Conservation (phyloP, 2,329 filamentous ascomycete species). For the Erysiphe pulchra region DNA sequence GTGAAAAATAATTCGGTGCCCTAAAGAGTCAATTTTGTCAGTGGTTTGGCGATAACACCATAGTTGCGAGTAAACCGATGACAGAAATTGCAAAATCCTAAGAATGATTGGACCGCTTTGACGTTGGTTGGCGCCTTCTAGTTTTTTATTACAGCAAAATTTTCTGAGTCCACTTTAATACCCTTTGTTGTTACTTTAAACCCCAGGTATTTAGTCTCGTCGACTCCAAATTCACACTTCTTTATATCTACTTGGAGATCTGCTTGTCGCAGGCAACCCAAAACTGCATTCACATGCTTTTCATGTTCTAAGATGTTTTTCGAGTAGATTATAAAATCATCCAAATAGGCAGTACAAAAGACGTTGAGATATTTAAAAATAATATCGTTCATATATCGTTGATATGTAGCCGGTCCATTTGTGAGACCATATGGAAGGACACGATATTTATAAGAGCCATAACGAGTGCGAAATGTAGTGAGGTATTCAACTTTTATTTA, state of each 20-base stretch:
- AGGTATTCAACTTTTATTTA: not conserved
- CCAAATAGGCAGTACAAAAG: conserved; percentile 1
- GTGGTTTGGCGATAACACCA: no score
- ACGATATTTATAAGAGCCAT: conserved; percentile 1
- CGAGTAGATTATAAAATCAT: conserved; percentile 3
- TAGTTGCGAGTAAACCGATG: no score
- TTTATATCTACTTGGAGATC: conserved; percentile 1
- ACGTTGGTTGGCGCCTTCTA: not conserved
- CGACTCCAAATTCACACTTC: conserved; percentile 1
- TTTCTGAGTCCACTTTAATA: no score
- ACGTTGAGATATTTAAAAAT: conserved; percentile 1
- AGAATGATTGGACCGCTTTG: not conserved
- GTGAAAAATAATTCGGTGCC: no score
- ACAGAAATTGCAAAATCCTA: no score
- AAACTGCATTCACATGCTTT: conserved; percentile 1
- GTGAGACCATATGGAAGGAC: conserved; percentile 1
- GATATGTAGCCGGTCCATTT: conserved; percentile 1
- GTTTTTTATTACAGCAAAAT: not conserved
- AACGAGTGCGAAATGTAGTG: conserved; percentile 1
- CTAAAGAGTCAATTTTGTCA: no score
- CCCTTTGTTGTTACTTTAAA: no score
- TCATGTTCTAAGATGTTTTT: not conserved
- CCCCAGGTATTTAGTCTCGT: not conserved
- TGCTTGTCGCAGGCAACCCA: not conserved
- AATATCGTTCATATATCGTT: conserved; percentile 2